A percentile compares a stretch with the other conserved stretches of the same genome.
These are phyloP conservation scores for Omphalotus olearius DNA, from an alignment of 1,284 basidiomycete species.

Conservation along the genomic window DNA sequence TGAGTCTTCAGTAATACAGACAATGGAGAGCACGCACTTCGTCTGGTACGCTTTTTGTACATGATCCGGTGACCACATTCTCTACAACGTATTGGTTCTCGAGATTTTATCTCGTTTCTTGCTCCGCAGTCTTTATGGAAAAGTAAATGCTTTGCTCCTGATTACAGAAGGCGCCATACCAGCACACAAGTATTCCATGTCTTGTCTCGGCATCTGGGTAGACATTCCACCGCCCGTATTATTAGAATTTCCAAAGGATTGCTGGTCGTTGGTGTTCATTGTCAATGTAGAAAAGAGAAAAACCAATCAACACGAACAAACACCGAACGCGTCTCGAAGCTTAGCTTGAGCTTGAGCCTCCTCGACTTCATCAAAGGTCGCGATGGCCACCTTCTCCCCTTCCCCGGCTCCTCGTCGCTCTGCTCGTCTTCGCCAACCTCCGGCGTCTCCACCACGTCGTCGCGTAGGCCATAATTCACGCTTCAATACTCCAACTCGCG, in stretches of 20 bases:
- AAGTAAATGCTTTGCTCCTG: neutral
- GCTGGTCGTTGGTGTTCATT: constrained; percentile 7
- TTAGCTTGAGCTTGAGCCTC: neutral
- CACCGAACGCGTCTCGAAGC: neutral
- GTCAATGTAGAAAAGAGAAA: neutral
- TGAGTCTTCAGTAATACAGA: constrained; percentile 9
- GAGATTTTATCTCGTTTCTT: constrained; percentile 89
- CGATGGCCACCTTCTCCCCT: constrained; percentile 46
- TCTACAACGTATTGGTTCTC: constrained; percentile 93
- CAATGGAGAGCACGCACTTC: constrained; percentile 64
- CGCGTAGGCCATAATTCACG: constrained; percentile 29
- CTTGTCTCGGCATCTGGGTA: constrained; percentile 42
- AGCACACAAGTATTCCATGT: constrained; percentile 92
- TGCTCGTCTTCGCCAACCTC: constrained; percentile 34
- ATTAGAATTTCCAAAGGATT: neutral
- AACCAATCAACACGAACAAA: constrained; percentile 5
- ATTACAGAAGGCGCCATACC: constrained; percentile 43
- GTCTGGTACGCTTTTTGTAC: constrained; percentile 96
- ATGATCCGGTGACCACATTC: constrained; percentile 98
- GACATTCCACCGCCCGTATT: constrained; percentile 3
- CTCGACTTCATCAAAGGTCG: neutral
- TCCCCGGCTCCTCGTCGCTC: constrained; percentile 48
- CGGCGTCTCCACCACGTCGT: constrained; percentile 34
- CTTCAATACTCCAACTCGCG: constrained; percentile 29
- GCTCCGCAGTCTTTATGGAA: constrained; percentile 79